Percentiles rank a stretch among this genome's conserved stretches.
Conservation (phyloP, 106 monocot species). For the Hemerocallis citrina region DNA sequence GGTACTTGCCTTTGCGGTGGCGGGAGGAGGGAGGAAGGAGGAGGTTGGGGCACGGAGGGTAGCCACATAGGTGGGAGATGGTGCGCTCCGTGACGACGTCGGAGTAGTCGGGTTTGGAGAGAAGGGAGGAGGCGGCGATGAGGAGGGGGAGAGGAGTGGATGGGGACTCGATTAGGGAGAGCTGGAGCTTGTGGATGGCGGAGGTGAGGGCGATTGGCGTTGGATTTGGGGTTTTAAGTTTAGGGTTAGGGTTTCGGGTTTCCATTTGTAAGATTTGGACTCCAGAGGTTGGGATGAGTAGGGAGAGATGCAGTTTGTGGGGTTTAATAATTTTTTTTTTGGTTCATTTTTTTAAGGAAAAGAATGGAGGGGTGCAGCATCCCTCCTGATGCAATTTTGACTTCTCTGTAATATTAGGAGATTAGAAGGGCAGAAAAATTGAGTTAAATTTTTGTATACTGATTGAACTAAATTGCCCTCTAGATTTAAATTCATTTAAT, state of each 20-base stretch:
- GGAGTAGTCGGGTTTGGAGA: constrained; percentile 64
- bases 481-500: no score
- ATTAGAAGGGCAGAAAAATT: no score
- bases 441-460: no score
- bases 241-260: constrained; percentile 6
- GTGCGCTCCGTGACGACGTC: constrained; percentile 77
- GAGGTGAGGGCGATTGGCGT: constrained; percentile 12
- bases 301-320: no score
- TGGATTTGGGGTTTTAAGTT: no score
- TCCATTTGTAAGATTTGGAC: background rate
- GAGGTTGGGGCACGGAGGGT: constrained; percentile 48
- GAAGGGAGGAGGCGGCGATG: constrained; percentile 40
- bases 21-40: constrained; percentile 20
- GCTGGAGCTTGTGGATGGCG: constrained; percentile 52
- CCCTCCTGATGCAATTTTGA: no score
- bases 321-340: no score
- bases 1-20: constrained; percentile 34
- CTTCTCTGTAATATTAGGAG: no score
- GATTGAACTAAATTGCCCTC: no score
- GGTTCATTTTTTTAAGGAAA: no score
- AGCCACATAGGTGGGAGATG: constrained; percentile 64
- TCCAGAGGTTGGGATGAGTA: no score
- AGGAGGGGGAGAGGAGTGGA: constrained; percentile 34
- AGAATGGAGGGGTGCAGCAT: no score
- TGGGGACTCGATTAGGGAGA: constrained; percentile 36